phyloP scores from a whole-genome alignment of 176 grass and related monocot species.

The Alloteropsis semialata region DNA sequence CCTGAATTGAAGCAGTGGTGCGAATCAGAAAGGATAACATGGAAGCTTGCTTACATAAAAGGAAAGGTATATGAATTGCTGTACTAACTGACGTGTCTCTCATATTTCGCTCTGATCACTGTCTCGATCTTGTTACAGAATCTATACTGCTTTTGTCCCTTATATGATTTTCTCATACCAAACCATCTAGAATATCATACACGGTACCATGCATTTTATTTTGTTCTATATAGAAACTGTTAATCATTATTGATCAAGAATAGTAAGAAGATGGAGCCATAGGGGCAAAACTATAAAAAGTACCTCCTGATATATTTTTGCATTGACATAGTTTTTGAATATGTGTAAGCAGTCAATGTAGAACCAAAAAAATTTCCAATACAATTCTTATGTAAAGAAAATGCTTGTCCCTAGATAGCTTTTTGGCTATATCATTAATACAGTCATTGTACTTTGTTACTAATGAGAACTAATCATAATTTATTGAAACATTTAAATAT shows the following conservation, averaged over 20 bases:
- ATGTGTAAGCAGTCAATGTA: not conserved
- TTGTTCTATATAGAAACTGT: not conserved
- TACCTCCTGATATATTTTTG: not conserved
- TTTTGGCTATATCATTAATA: not conserved
- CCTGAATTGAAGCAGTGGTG: constrained; percentile 1
- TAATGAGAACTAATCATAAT: not conserved
- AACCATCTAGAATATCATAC: not conserved
- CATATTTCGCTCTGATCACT: not conserved
- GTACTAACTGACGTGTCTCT: not conserved
- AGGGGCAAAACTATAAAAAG: not conserved
- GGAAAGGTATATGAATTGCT: not conserved
- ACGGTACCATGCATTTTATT: not conserved
- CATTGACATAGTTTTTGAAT: not conserved
- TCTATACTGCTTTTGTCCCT: not conserved
- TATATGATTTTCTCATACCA: not conserved
- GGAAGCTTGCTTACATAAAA: constrained; percentile 8
- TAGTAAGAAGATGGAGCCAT: not conserved
- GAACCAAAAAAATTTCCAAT: not conserved
- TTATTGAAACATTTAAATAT: not conserved
- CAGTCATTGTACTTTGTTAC: not conserved
- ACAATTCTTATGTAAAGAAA: not conserved
- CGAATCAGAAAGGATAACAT: not conserved
- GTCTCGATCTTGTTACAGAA: not conserved
- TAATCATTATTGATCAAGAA: not conserved
- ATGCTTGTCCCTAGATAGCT: not conserved